These are phyloP conservation scores for Penicillium aurantiogriseum DNA, from an alignment of 2,329 filamentous ascomycete species.

Conservation along the genomic window DNA sequence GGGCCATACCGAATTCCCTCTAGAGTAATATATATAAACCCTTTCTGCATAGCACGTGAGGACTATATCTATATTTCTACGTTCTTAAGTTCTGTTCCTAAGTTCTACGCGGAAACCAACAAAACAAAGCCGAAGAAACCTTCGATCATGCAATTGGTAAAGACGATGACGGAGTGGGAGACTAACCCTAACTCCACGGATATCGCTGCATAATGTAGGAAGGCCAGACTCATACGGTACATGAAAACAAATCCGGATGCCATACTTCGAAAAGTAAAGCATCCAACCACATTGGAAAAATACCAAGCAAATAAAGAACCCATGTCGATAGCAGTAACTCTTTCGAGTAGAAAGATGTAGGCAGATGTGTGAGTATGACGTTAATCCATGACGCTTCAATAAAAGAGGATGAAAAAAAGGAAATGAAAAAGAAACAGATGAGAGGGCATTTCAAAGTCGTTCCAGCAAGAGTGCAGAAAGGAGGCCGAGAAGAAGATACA, in stretches of 20 bases:
- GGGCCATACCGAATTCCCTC: background rate
- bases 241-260: constrained; percentile 25
- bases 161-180: constrained; percentile 27
- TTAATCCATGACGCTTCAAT: constrained; percentile 28
- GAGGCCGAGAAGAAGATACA: constrained; percentile 1
- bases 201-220: constrained; percentile 37
- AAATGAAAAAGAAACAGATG: constrained; percentile 8
- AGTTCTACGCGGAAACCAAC: background rate
- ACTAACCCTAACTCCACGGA: constrained; percentile 31
- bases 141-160: constrained; percentile 36
- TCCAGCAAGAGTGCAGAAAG: constrained; percentile 13
- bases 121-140: constrained; percentile 25
- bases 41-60: too few species aligned
- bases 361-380: constrained; percentile 20
- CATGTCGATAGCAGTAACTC: constrained; percentile 15
- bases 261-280: constrained; percentile 20
- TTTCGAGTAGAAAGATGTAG: constrained; percentile 12
- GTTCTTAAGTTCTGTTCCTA: background rate
- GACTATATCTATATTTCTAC: background rate
- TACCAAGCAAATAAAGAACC: constrained; percentile 18
- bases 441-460: constrained; percentile 20
- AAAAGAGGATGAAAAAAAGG: constrained; percentile 12
- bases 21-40: background rate
- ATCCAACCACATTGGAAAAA: constrained; percentile 21
- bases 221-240: constrained; percentile 29